phyloP scores from a whole-genome alignment of 768 basidiomycete genomes.

The Lactifluus piperatus region DNA sequence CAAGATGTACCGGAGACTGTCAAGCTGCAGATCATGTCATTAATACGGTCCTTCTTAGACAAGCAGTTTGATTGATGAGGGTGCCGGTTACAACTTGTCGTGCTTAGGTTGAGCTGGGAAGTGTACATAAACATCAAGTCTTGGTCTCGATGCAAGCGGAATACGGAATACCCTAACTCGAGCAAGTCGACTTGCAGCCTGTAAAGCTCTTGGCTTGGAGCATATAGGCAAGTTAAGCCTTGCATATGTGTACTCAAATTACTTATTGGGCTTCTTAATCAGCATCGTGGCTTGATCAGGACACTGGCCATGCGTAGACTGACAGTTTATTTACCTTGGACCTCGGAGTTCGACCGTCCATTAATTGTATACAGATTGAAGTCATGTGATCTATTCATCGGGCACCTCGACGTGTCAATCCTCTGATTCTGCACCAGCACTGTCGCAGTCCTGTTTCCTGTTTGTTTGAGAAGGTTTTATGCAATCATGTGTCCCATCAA shows the following conservation, averaged over 20 bases:
- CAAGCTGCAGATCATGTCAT: slow-evolving; percentile 6
- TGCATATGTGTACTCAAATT: not conserved
- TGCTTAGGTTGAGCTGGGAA: not conserved
- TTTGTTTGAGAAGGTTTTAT: too few relatives aligned
- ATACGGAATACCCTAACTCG: too few relatives aligned
- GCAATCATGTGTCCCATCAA: too few relatives aligned
- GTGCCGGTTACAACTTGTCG: not conserved
- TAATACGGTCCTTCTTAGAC: slow-evolving; percentile 11
- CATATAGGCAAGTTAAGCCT: not conserved
- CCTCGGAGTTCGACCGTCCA: not conserved
- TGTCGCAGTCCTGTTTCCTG: too few relatives aligned
- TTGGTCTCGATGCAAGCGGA: too few relatives aligned
- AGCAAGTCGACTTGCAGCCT: not conserved
- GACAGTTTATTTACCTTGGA: not conserved
- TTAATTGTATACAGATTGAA: not conserved
- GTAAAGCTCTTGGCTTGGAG: not conserved
- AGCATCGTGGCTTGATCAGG: not conserved
- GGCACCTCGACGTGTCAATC: not conserved
- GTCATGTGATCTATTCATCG: not conserved
- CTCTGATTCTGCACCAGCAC: too few relatives aligned
- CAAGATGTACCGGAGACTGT: slow-evolving; percentile 12
- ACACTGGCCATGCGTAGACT: not conserved
- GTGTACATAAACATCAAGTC: too few relatives aligned
- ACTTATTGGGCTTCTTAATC: not conserved
- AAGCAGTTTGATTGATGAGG: slow-evolving; percentile 10